Base-by-base conservation (phyloP, 352 stramenopile genomes). In the Hyaloperonospora brassicae region DNA sequence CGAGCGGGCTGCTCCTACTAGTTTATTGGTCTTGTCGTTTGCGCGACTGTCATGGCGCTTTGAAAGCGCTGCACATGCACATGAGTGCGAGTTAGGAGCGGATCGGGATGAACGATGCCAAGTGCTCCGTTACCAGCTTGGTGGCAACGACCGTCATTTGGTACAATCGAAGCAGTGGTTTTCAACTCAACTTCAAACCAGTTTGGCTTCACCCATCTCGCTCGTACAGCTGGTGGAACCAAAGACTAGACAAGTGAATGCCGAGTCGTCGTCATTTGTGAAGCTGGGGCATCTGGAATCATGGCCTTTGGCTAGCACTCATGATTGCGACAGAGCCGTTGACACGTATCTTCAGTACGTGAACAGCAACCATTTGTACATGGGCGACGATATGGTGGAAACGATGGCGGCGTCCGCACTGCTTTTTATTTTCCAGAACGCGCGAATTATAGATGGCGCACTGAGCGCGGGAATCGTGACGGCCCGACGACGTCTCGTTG, bases 351-450 rank as follows among this genome's bases (percentile, higher is more conserved):
- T 79, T 22, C 47, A 54, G 23, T 73, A 77, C 44, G 49, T 72
- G 0, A 22, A 52, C 4, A 44, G 30, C 47, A 64, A 66, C 34
- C 64, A 73, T 22, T 62, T 79, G 17, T 68, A 65, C 36, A 43
- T 75, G 8, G 44, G 57, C 17, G 40, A 50, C 3, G 52, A 59
- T 36, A 46, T 78, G 25, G 51, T 61, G n/a, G 53, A 67, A 7
- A 70, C 73, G 1, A 75, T 82, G 53, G 60, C 70, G 49, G 62
- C 65, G 13, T 66, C 73, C 10, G 73, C 59, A 11, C 43, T 85
- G 47, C 49, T 85, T 0, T 84, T 70, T 47, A 59, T 87, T 31
- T 80, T 87, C 44, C 70, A 86, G 46, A 51, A 73, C 42, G 74
- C 72, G n/a, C 52, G 60, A 1, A 59, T 81, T 1, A 55, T 68